Evolutionary conservation across 2,329 filamentous ascomycete species (phyloP).

Genomic region (Colletotrichum sp.): DNA sequence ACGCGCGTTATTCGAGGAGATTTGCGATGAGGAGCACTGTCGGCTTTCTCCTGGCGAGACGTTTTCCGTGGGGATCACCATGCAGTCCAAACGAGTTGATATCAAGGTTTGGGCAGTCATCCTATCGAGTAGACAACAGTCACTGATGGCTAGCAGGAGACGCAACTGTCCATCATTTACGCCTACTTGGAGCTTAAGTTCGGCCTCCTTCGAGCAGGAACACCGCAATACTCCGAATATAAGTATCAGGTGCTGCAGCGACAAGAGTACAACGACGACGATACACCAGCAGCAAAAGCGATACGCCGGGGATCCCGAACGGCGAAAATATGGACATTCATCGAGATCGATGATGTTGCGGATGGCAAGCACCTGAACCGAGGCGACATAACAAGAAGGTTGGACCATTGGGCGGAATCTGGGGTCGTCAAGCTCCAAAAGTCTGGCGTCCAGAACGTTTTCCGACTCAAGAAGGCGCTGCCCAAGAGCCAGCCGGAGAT

Average conservation of each 20-base stretch:
- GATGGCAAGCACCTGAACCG: conserved; percentile 38
- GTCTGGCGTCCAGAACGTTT: conserved; percentile 58
- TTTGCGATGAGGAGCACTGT: conserved; percentile 46
- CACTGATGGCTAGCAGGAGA: background rate
- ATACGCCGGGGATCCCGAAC: conserved; percentile 47
- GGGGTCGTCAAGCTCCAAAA: conserved; percentile 56
- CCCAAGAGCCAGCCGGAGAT: conserved; percentile 48
- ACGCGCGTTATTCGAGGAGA: conserved; percentile 49
- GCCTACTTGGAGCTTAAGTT: conserved; percentile 66
- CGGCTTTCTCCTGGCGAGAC: conserved; percentile 40
- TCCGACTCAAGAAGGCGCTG: conserved; percentile 51
- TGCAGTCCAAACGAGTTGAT: conserved; percentile 55
- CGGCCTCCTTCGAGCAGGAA: conserved; percentile 59
- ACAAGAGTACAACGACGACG: conserved; percentile 37
- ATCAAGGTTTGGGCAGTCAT: conserved; percentile 44
- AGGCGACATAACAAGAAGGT: conserved; percentile 53
- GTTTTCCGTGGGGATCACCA: conserved; percentile 50
- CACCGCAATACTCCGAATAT: conserved; percentile 62
- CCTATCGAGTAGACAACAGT: too few relatives aligned
- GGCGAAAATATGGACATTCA: conserved; percentile 42
- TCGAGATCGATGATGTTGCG: conserved; percentile 53
- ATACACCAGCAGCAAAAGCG: conserved; percentile 44
- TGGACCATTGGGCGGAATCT: conserved; percentile 57
- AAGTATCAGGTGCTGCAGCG: conserved; percentile 42
- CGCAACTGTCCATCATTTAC: conserved; percentile 49